phyloP scores from a whole-genome alignment of 345 rosid genomes.

The Cochlearia excelsa region DNA sequence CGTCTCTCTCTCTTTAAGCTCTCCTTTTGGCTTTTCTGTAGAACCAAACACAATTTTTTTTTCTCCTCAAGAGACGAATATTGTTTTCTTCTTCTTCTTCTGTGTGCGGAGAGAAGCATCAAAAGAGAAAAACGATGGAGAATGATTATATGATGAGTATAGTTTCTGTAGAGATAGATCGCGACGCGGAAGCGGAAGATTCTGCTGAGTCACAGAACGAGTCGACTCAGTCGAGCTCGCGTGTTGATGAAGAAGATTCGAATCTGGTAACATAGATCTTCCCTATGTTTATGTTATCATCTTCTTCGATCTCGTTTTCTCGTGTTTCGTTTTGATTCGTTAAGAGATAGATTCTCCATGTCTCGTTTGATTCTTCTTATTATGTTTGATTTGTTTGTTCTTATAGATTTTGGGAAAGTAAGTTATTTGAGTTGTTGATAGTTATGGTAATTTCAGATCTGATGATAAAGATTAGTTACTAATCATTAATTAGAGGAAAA shows the following conservation, averaged over 20 bases:
- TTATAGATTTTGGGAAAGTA: no score
- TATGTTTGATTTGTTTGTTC: no score
- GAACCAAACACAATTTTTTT: background rate
- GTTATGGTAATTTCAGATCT: no score
- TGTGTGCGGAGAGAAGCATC: slow-evolving; percentile 6
- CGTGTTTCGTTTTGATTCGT: no score
- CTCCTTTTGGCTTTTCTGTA: background rate
- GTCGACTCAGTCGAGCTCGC: slow-evolving; percentile 41
- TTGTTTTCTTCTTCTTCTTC: background rate
- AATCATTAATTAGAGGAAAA: no score
- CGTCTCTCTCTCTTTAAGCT: slow-evolving; percentile 8
- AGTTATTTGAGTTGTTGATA: no score
- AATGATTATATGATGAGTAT: slow-evolving; percentile 27
- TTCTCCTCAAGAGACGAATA: background rate
- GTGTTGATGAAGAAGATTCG: slow-evolving; percentile 20
- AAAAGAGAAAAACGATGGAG: slow-evolving; percentile 24
- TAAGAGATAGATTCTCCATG: no score
- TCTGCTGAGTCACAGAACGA: slow-evolving; percentile 29
- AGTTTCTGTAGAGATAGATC: slow-evolving; percentile 38
- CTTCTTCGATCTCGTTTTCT: background rate
- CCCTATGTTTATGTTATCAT: background rate
- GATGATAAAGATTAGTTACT: no score
- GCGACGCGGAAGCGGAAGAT: slow-evolving; percentile 5
- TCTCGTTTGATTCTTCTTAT: no score
- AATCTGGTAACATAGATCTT: slow-evolving; percentile 36